A percentile compares a stretch with the other conserved stretches of the same genome.
Evolutionary conservation across 108 stramenopile species (phyloP).

Genomic region (Discostella pseudostelligera): DNA sequence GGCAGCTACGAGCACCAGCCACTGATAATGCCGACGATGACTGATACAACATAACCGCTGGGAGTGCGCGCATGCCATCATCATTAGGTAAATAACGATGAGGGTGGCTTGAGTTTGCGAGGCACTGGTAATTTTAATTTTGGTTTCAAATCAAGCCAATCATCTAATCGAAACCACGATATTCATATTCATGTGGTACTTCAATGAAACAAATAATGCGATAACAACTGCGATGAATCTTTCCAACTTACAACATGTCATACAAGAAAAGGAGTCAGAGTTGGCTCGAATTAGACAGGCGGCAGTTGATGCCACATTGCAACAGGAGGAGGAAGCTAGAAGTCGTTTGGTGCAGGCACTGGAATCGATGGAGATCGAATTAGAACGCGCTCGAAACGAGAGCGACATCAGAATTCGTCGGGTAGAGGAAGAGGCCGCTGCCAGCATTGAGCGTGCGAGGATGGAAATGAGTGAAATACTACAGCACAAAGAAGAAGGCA

Average conservation of each 20-base stretch:
- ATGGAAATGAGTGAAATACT: slow-evolving; percentile 9
- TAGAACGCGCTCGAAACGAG: slow-evolving; percentile 12
- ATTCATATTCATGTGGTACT: too few relatives aligned
- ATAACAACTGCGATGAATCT: too few relatives aligned
- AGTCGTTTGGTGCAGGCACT: slow-evolving; percentile 13
- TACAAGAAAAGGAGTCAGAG: slow-evolving; percentile 8
- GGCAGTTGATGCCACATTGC: slow-evolving; percentile 15
- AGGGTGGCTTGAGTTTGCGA: too few relatives aligned
- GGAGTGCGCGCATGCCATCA: too few relatives aligned
- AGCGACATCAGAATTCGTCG: slow-evolving; percentile 6
- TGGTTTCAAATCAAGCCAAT: too few relatives aligned
- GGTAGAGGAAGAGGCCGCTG: slow-evolving; percentile 14
- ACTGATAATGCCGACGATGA: slow-evolving; percentile 45
- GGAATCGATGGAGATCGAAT: slow-evolving; percentile 19
- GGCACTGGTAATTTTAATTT: too few relatives aligned
- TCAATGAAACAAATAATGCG: too few relatives aligned
- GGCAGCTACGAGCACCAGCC: slow-evolving; percentile 69
- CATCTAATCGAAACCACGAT: too few relatives aligned
- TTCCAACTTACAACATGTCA: not conserved
- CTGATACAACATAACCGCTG: not conserved
- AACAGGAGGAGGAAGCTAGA: slow-evolving; percentile 22
- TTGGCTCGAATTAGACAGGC: slow-evolving; percentile 12
- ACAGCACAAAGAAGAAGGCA: slow-evolving; percentile 9
- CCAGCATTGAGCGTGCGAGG: slow-evolving; percentile 11
- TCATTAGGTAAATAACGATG: too few relatives aligned